Evolutionary conservation across 345 rosid genomes (phyloP), one percentile per base, ranked within the genome.

Genomic region (Cardamine resedifolia): DNA sequence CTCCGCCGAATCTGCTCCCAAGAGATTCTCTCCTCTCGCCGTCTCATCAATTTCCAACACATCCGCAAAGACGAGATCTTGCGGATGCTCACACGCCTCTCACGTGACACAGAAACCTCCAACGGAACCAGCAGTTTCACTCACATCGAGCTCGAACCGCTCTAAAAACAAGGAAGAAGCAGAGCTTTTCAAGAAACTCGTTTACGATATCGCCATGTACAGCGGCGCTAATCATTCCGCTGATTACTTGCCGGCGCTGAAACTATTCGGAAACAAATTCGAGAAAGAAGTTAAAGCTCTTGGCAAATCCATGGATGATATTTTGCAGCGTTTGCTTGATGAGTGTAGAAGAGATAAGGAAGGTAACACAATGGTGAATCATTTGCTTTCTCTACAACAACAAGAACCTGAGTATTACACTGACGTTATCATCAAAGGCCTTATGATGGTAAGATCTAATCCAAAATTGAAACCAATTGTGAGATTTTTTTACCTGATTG

Each of bases 11-110:
- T 85, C 12, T 39, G 77, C 51, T 53, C 84, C 24, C 44, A 16
- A 10, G 86, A 87, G 39, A 75, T 89, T 48, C 82, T 89, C 72
- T 85, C 91, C 11, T 14, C 87, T 3, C 26, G 48, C 50, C 90
- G 90, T 3, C 76, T 89, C 55, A 80, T 49, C 34, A 38, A 55
- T 7, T 75, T 72, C 20, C 11, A 43, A 3, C 51, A 52, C 3
- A 56, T 80, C 16, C 68, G 87, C 14, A 81, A 48, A 61, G 91
- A 82, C 7, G 90, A 89, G 59, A 79, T 84, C 71, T 67, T 12
- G 18, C 67, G 73, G 5, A 61, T 86, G 50, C 18, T 88, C 16
- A 39, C 44, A n/a, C 66, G 75, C 27, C 66, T 86, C 12, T 75
- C 75, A 18, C 31, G 65, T 5, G 64, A 53, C 2, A 81, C 82